Conservation (phyloP, 2,329 filamentous ascomycete genomes). For the Fusarium sp. region DNA sequence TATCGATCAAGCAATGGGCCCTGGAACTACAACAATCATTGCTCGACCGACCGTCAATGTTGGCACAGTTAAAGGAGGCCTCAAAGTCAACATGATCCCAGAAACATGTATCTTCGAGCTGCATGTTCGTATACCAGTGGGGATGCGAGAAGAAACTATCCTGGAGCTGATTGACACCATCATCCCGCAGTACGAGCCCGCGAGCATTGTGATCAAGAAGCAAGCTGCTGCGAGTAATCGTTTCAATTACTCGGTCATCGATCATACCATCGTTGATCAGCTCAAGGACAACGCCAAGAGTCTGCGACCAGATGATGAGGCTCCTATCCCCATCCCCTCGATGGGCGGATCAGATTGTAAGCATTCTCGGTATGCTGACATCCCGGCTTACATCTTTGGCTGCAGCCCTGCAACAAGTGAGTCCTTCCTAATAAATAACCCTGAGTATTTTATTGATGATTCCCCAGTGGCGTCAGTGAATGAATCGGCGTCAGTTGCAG, state of each 20-base stretch:
- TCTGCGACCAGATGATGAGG: not conserved
- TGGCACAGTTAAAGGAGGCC: not conserved
- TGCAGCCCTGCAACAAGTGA: constrained; percentile 3
- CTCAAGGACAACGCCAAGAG: not conserved
- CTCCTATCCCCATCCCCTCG: not conserved
- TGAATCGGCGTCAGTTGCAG: not conserved
- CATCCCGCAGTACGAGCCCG: not conserved
- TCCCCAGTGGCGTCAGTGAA: not conserved
- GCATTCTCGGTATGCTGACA: not conserved
- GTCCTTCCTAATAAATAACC: not conserved
- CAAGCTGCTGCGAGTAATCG: not conserved
- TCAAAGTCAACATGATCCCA: constrained; percentile 11
- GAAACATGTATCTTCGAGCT: not conserved
- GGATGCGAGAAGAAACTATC: not conserved
- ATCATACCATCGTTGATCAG: not conserved
- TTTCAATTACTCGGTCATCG: not conserved
- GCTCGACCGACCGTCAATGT: not conserved
- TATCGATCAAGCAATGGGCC: not conserved
- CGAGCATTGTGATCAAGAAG: not conserved
- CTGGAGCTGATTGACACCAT: not conserved
- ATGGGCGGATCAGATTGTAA: constrained; percentile 4
- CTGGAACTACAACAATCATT: not conserved
- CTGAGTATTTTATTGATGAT: not conserved
- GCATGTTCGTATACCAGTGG: not conserved
- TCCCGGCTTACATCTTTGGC: not conserved